Evolutionary conservation across 2,329 filamentous ascomycete species (phyloP), one percentile per base, ranked within the genome.

Genomic region (Aciculosporium take): DNA sequence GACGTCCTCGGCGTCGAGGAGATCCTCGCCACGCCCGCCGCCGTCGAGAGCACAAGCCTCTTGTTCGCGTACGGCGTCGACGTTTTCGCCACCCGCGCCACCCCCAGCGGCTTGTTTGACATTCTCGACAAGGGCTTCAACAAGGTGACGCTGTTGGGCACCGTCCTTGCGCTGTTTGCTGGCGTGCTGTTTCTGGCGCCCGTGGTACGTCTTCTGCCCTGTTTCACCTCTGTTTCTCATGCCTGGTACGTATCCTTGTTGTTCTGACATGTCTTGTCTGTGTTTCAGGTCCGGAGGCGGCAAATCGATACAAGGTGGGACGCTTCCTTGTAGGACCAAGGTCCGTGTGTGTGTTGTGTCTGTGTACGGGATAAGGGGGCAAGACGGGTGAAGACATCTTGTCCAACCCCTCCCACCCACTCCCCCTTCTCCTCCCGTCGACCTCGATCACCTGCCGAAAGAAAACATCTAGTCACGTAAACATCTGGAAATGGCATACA

Each of bases 61-160:
- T 73, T 98, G 10, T 81, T 95, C 53, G 87, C 86, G 0, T 94
- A 83, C 54, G 91, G 91, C 3, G 59, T 86, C 12, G 91, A 98
- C 58, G 66, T 96, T 2, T 98, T 93, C 50, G 87, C 84, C 12
- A 89, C 87, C 1, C 71, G 87, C 40, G 75, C 93, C 9, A 76
- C 81, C n/a, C 91, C 91, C 1, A 94, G 86, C 60, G 78, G 83
- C 51, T 74, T 83, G 13, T 98, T 98, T 60, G 91, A 98, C 63
- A 77, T 96, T 32, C 66, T 98, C 13, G 91, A 87, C 47, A 91
- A 87, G 62, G 84, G 85, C 2, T 98, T 98, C 61, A 91, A 89
- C 58, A 95, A 94, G 68, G 57, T 87, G 42, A 83, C 87, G 51
- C 74, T 98, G 55, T 60, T 95, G 29, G 69, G 74, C 13, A 98